Evolutionary conservation across 176 grass and related monocot species (phyloP).

Genomic region (Oryza punctata): DNA sequence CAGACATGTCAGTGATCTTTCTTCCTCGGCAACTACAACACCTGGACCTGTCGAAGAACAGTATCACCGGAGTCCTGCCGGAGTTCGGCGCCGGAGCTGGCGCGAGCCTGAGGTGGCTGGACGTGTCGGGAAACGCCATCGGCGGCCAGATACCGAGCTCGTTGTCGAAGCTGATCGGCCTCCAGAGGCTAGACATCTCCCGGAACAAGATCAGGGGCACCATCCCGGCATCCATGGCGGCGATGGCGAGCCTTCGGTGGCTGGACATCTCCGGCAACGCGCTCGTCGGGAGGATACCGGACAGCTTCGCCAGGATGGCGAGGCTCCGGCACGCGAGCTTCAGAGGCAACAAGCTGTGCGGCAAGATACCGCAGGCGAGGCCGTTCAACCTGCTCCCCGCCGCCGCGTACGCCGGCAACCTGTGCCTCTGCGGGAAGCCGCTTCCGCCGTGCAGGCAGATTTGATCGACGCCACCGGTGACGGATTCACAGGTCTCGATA

Average conservation of each 20-base stretch:
- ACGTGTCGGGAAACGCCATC: slow-evolving; percentile 62
- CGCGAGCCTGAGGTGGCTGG: slow-evolving; percentile 45
- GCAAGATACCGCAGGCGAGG: slow-evolving; percentile 60
- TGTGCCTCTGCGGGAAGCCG: slow-evolving; percentile 81
- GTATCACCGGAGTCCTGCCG: slow-evolving; percentile 56
- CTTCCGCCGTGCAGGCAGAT: slow-evolving; percentile 64
- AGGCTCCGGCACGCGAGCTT: slow-evolving; percentile 67
- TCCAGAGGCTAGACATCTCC: slow-evolving; percentile 69
- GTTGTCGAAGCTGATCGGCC: slow-evolving; percentile 36
- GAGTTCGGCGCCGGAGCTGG: slow-evolving; percentile 42
- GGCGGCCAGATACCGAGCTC: slow-evolving; percentile 68
- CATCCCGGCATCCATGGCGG: slow-evolving; percentile 61
- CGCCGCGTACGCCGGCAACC: slow-evolving; percentile 72
- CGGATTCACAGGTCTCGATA: not conserved
- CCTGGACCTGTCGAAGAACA: slow-evolving; percentile 71
- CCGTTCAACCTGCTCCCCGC: slow-evolving; percentile 67
- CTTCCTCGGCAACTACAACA: slow-evolving; percentile 42
- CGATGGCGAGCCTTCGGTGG: slow-evolving; percentile 56
- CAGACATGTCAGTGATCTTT: not conserved
- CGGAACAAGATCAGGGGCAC: slow-evolving; percentile 56
- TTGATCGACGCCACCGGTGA: not conserved
- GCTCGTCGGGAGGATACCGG: slow-evolving; percentile 71
- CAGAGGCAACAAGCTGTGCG: slow-evolving; percentile 69
- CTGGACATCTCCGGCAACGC: slow-evolving; percentile 59
- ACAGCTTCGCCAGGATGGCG: slow-evolving; percentile 43